Evolutionary conservation across 169 alveolate species (phyloP), one percentile per base, ranked within the genome.

Genomic region (Cryptosporidium sp.): DNA sequence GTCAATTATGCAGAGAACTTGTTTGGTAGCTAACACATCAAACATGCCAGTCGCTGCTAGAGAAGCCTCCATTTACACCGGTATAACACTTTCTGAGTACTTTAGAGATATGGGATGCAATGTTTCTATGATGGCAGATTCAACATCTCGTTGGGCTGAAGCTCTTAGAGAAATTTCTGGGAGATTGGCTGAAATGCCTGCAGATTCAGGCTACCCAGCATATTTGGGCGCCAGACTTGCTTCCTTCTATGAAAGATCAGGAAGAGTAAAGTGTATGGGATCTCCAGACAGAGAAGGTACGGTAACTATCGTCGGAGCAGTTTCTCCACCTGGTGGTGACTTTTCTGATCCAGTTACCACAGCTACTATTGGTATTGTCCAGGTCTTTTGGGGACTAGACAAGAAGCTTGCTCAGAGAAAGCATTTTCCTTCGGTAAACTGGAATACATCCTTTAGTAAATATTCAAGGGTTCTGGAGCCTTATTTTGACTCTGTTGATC

Each of bases 41-140:
- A 98, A 98, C 94, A 98, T 98, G 99, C 99, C 99, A 16, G 99
- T 98, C 91, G 99, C 99, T 16, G 99, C 99, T 29, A 97, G 99
- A 94, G 99, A 98, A 94, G 99, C 99, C 59, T 97, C 99, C 43
- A 97, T 98, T 69, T 98, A 97, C 92, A 97, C 99, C 3, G 99
- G 99, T 35, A 98, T 98, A 84, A 97, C 99, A 18, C 93, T 98
- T 14, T 98, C 99, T 39, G 99, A 98, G 93, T 98, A 98, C 95
- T 98, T 98, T 96, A 96, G 99, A 84, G 99, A 98, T 92, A 98
- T 97, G 99, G 99, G 99, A 45, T 96, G 93, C 93, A 95, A 97
- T 86, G 99, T 98, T 14, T 93, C 99, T 70, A 97, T 98, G 99
- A 98, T 98, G 99, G 99, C 99, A 45, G 99, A 98, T 93, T 97